Evolutionary conservation across 805 yeast genomes (phyloP), one percentile per base, ranked within the genome.

Genomic region (Candida germanica): DNA sequence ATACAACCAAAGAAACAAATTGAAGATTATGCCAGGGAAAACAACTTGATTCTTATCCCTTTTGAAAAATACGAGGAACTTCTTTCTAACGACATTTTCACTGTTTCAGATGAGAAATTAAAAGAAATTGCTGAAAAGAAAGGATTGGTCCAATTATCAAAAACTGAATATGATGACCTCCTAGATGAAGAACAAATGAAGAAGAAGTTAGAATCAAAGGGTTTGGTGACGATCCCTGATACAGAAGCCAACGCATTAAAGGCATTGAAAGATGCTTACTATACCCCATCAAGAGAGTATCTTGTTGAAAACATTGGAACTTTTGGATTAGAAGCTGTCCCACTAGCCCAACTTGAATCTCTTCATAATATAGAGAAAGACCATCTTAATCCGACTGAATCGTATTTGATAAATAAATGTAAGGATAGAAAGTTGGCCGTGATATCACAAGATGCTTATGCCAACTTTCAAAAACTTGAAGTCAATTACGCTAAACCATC

Each of bases 131-230:
- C 49, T 2, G 46, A 54, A 20, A 44, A 42, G 10, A 54, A 48
- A 37, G 69, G 66, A 7, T 53, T 43, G 29, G 56, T 58, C 10
- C 33, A 62, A 12, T 33, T 66, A 17, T 49, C 50, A 13, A 40
- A 47, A 26, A 29, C 47, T n/a, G 62, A 62, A 26, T 55, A 61
- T 35, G 50, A 51, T 9, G 46, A 42, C 2, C 53, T 65, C 18
- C 14, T 51, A 18, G 54, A 53, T 38, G 71, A 65, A 39, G 46
- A 53, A 12, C 63, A 58, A 31, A 65, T 67, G 71, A 49, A 48
- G 34, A 48, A 47, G 22, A 56, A 46, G 31, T 48, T 67, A 22
- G 44, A 44, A 23, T 38, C 53, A 3, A 53, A 46, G 31, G 70
- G 71, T 1, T 48, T 67, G 22, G 59, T 61, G 2, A 54, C 66